A percentile compares a stretch with the other conserved stretches of the same genome.
These are phyloP conservation scores for Truncatella angustata DNA, from an alignment of 2,329 filamentous ascomycete genomes.

Conservation along the genomic window DNA sequence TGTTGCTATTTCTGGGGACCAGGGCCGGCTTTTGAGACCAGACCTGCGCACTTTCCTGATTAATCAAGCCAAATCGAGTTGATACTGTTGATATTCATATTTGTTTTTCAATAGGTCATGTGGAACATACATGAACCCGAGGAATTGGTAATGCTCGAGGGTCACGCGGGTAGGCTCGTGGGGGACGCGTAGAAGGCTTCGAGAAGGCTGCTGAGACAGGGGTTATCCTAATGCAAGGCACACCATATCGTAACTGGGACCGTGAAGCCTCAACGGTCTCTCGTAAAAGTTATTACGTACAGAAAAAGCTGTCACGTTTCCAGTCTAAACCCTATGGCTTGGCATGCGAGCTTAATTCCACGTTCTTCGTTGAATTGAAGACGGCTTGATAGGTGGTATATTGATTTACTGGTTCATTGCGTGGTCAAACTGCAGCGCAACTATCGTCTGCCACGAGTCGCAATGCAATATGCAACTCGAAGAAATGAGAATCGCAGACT, in stretches of 20 bases:
- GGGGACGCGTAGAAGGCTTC: conserved; percentile 6
- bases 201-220: not conserved
- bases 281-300: conserved; percentile 14
- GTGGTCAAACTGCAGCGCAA: no score
- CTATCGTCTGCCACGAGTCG: no score
- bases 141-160: not conserved
- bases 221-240: conserved; percentile 7
- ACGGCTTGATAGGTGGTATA: no score
- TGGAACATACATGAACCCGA: not conserved
- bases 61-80: no score
- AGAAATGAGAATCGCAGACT: not conserved
- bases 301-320: conserved; percentile 8
- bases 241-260: not conserved
- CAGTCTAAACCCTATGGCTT: conserved; percentile 9
- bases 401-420: no score
- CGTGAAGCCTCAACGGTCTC: not conserved
- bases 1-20: no score
- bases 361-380: not conserved
- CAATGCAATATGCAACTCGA: no score
- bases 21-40: no score
- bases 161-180: not conserved
- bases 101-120: not conserved
- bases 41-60: no score
- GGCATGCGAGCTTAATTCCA: conserved; percentile 8
- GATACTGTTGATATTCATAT: no score